phyloP scores from a whole-genome alignment of 2,329 filamentous ascomycete genomes.

The Trichothecium roseum region DNA sequence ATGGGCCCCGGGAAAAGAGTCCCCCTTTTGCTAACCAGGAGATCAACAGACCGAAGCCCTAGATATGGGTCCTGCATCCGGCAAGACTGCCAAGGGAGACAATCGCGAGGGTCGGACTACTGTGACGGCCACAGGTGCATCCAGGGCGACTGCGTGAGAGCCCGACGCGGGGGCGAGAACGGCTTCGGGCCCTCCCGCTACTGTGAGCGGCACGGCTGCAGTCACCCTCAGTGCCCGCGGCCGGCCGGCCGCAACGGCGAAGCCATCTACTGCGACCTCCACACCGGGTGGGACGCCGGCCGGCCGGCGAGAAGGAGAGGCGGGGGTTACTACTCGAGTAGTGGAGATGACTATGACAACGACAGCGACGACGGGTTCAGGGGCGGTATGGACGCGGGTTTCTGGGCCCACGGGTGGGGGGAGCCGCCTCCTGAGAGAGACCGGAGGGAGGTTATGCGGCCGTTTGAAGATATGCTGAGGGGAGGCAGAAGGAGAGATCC shows the following conservation, averaged over 20 bases:
- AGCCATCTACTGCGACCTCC: constrained; percentile 1
- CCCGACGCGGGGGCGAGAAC: background rate
- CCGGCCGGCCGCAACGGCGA: background rate
- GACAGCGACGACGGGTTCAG: too few species aligned
- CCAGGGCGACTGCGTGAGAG: constrained; percentile 9
- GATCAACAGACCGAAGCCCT: too few species aligned
- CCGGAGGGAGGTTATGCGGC: too few species aligned
- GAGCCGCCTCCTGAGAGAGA: too few species aligned
- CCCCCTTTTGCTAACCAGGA: background rate
- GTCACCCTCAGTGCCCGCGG: constrained; percentile 9
- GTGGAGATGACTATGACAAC: too few species aligned
- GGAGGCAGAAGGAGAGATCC: too few species aligned
- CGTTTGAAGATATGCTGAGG: too few species aligned
- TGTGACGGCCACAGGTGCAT: constrained; percentile 16
- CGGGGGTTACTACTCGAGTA: too few species aligned
- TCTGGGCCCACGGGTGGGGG: too few species aligned
- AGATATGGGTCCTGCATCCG: background rate
- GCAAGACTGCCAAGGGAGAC: background rate
- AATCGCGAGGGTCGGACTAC: background rate
- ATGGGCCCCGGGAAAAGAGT: too few species aligned
- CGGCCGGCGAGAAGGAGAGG: too few species aligned
- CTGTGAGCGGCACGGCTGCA: constrained; percentile 13
- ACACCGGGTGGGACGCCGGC: constrained; percentile 7
- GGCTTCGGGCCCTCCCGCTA: constrained; percentile 2
- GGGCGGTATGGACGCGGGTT: too few species aligned